Conservation (phyloP, 2,329 filamentous ascomycete genomes). For the Aspergillus tubingensis region DNA sequence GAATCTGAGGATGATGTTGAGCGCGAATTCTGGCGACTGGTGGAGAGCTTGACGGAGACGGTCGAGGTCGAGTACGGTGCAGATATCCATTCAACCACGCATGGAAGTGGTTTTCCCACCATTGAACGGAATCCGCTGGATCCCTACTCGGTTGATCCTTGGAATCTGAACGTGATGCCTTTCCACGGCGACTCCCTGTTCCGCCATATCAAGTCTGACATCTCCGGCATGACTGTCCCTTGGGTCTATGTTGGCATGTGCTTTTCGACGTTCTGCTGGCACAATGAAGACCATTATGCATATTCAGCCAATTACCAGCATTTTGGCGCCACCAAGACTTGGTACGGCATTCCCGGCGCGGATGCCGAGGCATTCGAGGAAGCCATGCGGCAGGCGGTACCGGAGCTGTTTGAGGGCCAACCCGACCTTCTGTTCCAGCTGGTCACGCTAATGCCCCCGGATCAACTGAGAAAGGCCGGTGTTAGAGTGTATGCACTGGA, state of each 20-base stretch:
- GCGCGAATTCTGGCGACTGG: slow-evolving; percentile 92
- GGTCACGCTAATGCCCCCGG: slow-evolving; percentile 91
- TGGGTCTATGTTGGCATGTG: slow-evolving; percentile 99
- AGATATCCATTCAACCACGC: slow-evolving; percentile 96
- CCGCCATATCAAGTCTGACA: slow-evolving; percentile 95
- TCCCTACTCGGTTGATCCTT: slow-evolving; percentile 83
- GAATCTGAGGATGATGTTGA: slow-evolving; percentile 96
- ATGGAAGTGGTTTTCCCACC: slow-evolving; percentile 95
- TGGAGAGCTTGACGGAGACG: slow-evolving; percentile 89
- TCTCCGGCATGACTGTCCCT: slow-evolving; percentile 98
- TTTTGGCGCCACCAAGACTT: slow-evolving; percentile 96
- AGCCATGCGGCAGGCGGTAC: slow-evolving; percentile 92
- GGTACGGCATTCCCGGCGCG: slow-evolving; percentile 95
- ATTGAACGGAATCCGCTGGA: slow-evolving; percentile 87
- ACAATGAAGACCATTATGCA: slow-evolving; percentile 96
- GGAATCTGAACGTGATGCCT: slow-evolving; percentile 93
- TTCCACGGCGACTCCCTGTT: slow-evolving; percentile 91
- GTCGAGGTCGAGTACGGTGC: slow-evolving; percentile 98
- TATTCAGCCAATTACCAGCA: slow-evolving; percentile 99
- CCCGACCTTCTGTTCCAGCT: slow-evolving; percentile 95
- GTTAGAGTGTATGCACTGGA: slow-evolving; percentile 94
- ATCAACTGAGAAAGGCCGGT: slow-evolving; percentile 88
- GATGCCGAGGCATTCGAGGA: slow-evolving; percentile 94
- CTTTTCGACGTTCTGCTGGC: slow-evolving; percentile 99
- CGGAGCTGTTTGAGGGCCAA: slow-evolving; percentile 94